Evolutionary conservation across 1,139 yeast genomes (phyloP), one percentile per base, ranked within the genome.

Genomic region (Candida tetrigidarum): DNA sequence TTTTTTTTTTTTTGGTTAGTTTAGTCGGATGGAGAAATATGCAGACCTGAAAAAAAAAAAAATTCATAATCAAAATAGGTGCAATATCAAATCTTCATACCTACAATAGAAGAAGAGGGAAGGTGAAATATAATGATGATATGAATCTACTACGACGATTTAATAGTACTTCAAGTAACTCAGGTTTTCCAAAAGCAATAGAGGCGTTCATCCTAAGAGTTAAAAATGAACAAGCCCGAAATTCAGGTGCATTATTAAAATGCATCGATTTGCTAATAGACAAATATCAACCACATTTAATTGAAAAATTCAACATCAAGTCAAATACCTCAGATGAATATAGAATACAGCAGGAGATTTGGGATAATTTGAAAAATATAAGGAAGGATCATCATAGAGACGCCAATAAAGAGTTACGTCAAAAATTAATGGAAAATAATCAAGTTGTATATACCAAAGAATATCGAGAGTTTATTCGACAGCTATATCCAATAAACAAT

Each of bases 401-500:
- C 14, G n/a, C 23, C 3, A 30, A 22, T 22, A 15, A n/a, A 9
- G 28, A 19, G 46, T 39, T 37, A 14, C 20, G 32, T 29, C 23
- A 39, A 23, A 45, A 33, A 37, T 20, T 39, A 30, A 41, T 34
- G 43, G n/a, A 18, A 9, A 20, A 28, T 18, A 34, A 38, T 18
- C 12, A 29, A 11, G 22, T 36, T 5, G 14, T 14, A 18, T 43
- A 28, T 16, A 37, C 48, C 2, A 36, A 25, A 16, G 28, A 44
- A 19, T 48, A 45, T 39, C 48, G 53, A 43, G 52, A 51, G 14
- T 73, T 76, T 43, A 44, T 74, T 11, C 54, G 62, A 37, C 56
- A 57, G n/a, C 50, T 76, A 26, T 75, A 74, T 48, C 78, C 79
- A 0, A 29, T 52, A 40, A 34, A 43, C n/a, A 12, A 28, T 26